Evolutionary conservation across 1,284 basidiomycete genomes (phyloP), one percentile per base, ranked within the genome.

Genomic region (Austroboletus olivaceoglutinosus): DNA sequence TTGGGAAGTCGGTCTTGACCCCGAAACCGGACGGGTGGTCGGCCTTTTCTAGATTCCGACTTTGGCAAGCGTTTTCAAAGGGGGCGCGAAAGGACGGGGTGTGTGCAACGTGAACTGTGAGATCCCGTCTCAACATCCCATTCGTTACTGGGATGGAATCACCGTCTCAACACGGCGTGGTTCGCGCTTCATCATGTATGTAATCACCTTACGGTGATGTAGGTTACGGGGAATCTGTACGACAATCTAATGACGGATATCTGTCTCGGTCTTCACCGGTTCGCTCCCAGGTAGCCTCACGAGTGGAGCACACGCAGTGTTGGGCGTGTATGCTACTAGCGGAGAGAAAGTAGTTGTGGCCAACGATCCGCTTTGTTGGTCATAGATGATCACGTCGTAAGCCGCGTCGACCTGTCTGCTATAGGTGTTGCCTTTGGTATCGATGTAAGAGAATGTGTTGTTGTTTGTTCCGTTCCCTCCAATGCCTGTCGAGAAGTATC

Each of bases 1-100:
- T 76, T 91, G 89, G 89, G 89, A 91, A 68, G 89, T 91, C 56
- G 86, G 82, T 25, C 77, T 91, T n/a, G 86, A 91, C 63, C 76
- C 80, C 29, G 80, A 86, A 59, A 80, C 80, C 1, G 89, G 89
- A 51, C 74, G 78, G 36, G 86, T 89, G 44, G 73, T 89, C 49
- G 89, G 89, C 47, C 74, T 91, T 53, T 91, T 91, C 76, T 91
- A 77, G 73, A 50, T 16, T 30, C 42, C 42, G 29, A 30, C 34
- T 27, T 45, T 34, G 27, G 29, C 25, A 19, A 44, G 49, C 52
- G 60, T 67, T 70, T 59, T 70, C 64, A 70, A 72, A n/a, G n/a
- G n/a, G n/a, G n/a, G n/a, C n/a, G n/a, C n/a, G n/a, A n/a, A n/a
- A n/a, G 64, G 61, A 68, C 43, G 36, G 44, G 43, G 40, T 42